A percentile compares a stretch with the other conserved stretches of the same genome.
phyloP scores from a whole-genome alignment of 2,329 filamentous ascomycete genomes.

The Colletotrichum ledebouriae region DNA sequence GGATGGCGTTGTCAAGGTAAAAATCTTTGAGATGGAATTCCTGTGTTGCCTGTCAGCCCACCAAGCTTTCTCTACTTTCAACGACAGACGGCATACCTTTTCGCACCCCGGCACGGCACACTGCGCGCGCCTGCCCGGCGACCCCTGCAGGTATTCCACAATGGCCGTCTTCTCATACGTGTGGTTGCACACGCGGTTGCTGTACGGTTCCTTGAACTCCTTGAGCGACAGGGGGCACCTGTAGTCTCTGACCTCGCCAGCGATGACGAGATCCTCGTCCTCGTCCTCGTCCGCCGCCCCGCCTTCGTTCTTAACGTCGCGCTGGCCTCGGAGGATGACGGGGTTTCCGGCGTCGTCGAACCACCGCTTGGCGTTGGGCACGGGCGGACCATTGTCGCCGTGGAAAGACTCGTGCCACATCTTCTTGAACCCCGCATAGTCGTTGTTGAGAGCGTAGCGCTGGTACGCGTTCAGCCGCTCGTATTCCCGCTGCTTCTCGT shows the following conservation, averaged over 20 bases:
- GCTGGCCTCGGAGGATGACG: conserved; percentile 44
- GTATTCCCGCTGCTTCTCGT: conserved; percentile 59
- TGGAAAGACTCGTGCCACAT: conserved; percentile 68
- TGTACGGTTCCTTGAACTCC: conserved; percentile 75
- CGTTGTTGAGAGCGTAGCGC: conserved; percentile 69
- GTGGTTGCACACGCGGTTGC: conserved; percentile 76
- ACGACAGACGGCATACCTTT: conserved; percentile 57
- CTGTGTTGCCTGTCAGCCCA: conserved; percentile 50
- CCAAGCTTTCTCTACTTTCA: not conserved
- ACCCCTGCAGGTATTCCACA: conserved; percentile 67
- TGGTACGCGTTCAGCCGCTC: conserved; percentile 56
- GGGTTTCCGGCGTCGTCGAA: conserved; percentile 63
- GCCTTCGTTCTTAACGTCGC: conserved; percentile 46
- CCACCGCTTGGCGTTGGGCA: conserved; percentile 68
- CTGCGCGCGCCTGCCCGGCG: conserved; percentile 55
- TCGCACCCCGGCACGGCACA: conserved; percentile 78
- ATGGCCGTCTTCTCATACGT: conserved; percentile 76
- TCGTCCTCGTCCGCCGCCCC: conserved; percentile 61
- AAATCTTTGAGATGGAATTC: conserved; percentile 66
- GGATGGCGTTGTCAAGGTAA: conserved; percentile 66
- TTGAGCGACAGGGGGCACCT: conserved; percentile 78
- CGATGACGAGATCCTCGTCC: conserved; percentile 78
- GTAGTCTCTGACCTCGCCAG: conserved; percentile 72
- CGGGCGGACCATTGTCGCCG: conserved; percentile 61
- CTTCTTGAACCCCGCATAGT: conserved; percentile 71